Evolutionary conservation across 1,284 basidiomycete genomes (phyloP), one percentile per base, ranked within the genome.

Genomic region (Pseudozyma flocculosa): DNA sequence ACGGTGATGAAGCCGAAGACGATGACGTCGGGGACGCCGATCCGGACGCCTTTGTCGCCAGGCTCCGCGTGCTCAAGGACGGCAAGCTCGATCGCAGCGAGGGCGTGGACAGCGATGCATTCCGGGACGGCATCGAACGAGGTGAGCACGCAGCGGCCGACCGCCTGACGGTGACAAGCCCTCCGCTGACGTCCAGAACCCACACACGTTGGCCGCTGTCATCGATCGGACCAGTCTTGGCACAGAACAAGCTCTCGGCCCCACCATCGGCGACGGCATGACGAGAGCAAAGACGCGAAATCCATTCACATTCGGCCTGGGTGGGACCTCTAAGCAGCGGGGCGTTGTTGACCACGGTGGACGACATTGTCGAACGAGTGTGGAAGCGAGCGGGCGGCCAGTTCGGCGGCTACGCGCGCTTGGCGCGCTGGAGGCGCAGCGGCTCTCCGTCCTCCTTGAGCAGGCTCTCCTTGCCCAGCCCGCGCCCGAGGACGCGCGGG

Each of bases 401-500:
- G n/a, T n/a, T n/a, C n/a, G n/a, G n/a, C n/a, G n/a, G n/a, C 26
- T 17, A 64, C 45, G 53, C 56, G 34, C 69, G 62, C 62, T 76
- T 76, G 43, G 54, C 57, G 44, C 73, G 62, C 54, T 68, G 60
- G 39, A 75, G 47, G 47, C 73, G 64, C 21, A 75, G 40, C 3
- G 75, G 75, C 50, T 58, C 47, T 5, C 74, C 75, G 21, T 65
- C 54, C 1, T 59, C 65, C 30, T 62, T 59, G 40, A 75, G 61
- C 47, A 76, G 45, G 50, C 68, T 61, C 40, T 67, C 63, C 14
- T 46, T 36, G 14, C 67, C 69, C 1, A 40, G 19, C 15, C 64
- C 70, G 14, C 57, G 62, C 54, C 70, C 70, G 21, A 78, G 55
- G 34, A 72, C 53, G 41, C 73, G 68, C 17, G 75, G 75, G 7